Evolutionary conservation across 1,284 basidiomycete species (phyloP), one percentile per base, ranked within the genome.

Genomic region (Mycena sp.): DNA sequence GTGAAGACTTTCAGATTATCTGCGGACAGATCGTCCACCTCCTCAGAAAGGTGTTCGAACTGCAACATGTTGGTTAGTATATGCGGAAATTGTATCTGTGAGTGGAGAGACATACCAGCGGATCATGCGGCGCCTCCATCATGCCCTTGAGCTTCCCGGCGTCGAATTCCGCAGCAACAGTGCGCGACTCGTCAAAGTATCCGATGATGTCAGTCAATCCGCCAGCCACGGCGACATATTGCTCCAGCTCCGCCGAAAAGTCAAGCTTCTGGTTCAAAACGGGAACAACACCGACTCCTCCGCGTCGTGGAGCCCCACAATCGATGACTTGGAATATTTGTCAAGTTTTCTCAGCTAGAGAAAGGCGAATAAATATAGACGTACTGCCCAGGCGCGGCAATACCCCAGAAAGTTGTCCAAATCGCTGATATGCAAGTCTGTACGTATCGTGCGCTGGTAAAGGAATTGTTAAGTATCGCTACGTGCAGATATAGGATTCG

Each of bases 401-500:
- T n/a, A n/a, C n/a, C n/a, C n/a, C n/a, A n/a, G n/a, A n/a, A 80
- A 81, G 65, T 79, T 81, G 28, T 60, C 59, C 16, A 80, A 68
- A 59, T 79, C 78, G 30, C 40, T 74, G 68, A 56, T 73, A 76
- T 7, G 75, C 77, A 12, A 67, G 58, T 65, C 77, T 77, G 63
- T 73, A 76, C 9, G 71, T 70, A n/a, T 72, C 48, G 48, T 79
- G 77, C 6, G 73, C 76, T 78, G 50, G 5, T 14, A 53, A 53
- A 7, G 14, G 12, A 28, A 38, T 10, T 10, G 19, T 19, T 16
- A 4, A 26, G n/a, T n/a, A n/a, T n/a, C n/a, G n/a, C n/a, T n/a
- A n/a, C n/a, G n/a, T n/a, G n/a, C n/a, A n/a, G n/a, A n/a, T n/a
- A n/a, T n/a, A n/a, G n/a, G n/a, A n/a, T n/a, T n/a, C n/a, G 21